Percentiles rank a stretch among this genome's conserved stretches.
phyloP scores from a whole-genome alignment of 805 yeast genomes.

The Yamadazyma nakazawae region DNA sequence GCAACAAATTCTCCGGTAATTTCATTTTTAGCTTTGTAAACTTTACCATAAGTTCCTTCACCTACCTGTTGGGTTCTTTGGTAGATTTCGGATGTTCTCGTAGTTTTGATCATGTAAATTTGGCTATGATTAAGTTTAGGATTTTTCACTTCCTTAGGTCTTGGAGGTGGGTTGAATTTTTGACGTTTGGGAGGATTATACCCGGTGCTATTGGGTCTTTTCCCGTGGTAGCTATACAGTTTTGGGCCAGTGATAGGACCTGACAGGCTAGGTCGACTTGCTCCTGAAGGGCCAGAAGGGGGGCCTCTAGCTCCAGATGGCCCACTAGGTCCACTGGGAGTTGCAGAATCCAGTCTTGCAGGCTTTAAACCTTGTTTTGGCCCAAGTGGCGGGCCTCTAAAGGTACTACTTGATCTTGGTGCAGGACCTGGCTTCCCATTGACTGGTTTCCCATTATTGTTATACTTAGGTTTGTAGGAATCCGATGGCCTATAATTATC shows the following conservation, averaged over 20 bases:
- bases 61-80: constrained; percentile 86
- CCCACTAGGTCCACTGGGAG: too few relatives aligned
- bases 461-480: constrained; percentile 11
- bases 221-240: neutral
- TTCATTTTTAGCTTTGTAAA: constrained; percentile 77
- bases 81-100: constrained; percentile 43
- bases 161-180: constrained; percentile 1
- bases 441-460: neutral
- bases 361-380: neutral
- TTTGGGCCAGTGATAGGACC: neutral
- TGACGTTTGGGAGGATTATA: neutral
- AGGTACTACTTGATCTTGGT: neutral
- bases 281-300: neutral
- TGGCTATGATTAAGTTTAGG: constrained; percentile 25
- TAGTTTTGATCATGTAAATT: constrained; percentile 29
- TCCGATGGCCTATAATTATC: constrained; percentile 23
- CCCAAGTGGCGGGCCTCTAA: neutral
- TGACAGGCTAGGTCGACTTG: neutral
- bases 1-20: constrained; percentile 77
- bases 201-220: neutral
- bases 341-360: too few relatives aligned
- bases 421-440: too few relatives aligned
- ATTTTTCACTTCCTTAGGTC: constrained; percentile 16
- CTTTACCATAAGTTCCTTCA: constrained; percentile 98
- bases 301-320: too few relatives aligned